These are phyloP conservation scores for Linnemannia hyalina DNA, from an alignment of 192 early-diverging fungal species.

Conservation along the genomic window DNA sequence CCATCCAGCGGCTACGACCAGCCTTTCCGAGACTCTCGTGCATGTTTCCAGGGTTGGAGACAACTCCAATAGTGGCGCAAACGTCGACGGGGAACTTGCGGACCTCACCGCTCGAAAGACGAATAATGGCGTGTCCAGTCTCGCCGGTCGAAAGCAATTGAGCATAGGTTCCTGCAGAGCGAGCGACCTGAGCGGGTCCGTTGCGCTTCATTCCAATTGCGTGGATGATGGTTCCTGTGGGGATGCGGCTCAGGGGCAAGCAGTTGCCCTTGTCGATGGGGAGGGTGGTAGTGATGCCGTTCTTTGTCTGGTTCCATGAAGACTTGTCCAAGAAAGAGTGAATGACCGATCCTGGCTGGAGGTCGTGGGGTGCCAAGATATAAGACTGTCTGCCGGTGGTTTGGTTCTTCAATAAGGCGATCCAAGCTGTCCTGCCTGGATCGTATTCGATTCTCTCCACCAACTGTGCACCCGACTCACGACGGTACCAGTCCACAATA, in stretches of 20 bases:
- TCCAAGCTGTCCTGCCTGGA: conserved; percentile 89
- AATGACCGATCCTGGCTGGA: conserved; percentile 83
- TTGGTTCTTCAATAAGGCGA: conserved; percentile 87
- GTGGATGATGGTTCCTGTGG: conserved; percentile 92
- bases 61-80: conserved; percentile 90
- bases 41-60: conserved; percentile 93
- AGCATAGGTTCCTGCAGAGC: conserved; percentile 90
- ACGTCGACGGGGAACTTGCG: conserved; percentile 86
- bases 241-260: conserved; percentile 90
- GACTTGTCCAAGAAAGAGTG: conserved; percentile 69
- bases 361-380: conserved; percentile 84
- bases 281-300: conserved; percentile 57
- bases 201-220: conserved; percentile 84
- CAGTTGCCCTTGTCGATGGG: conserved; percentile 89
- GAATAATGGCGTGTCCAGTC: conserved; percentile 86
- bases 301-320: conserved; percentile 49
- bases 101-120: conserved; percentile 89
- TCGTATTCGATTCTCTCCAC: conserved; percentile 96
- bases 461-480: conserved; percentile 77
- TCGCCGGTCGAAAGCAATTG: conserved; percentile 85
- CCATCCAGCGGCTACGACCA: conserved; percentile 83
- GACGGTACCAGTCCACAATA: conserved; percentile 88
- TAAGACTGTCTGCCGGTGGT: conserved; percentile 85
- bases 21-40: conserved; percentile 91
- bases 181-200: conserved; percentile 81